Conservation (phyloP, 768 basidiomycete genomes). For the Pisolithus tinctorius region DNA sequence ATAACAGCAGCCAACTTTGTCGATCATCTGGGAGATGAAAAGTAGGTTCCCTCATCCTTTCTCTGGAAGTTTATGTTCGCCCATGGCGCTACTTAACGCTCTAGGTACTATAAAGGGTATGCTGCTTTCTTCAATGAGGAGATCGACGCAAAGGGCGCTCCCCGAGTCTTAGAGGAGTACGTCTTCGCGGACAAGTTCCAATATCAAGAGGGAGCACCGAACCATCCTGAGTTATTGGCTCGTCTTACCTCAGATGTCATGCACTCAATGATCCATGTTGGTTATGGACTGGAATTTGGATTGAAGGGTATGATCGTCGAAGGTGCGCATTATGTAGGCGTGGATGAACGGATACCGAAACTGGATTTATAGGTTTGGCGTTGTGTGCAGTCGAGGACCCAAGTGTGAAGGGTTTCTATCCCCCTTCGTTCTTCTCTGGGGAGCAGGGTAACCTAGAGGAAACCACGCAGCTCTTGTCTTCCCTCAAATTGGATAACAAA, state of each 20-base stretch:
- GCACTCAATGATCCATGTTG: slow-evolving; percentile 58
- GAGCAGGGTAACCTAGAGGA: too few relatives aligned
- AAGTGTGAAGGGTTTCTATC: slow-evolving; percentile 29
- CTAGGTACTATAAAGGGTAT: slow-evolving; percentile 23
- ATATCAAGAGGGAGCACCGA: slow-evolving; percentile 5
- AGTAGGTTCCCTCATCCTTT: too few relatives aligned
- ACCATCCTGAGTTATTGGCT: slow-evolving; percentile 46
- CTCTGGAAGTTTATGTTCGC: not conserved
- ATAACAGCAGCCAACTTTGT: slow-evolving; percentile 19
- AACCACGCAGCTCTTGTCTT: too few relatives aligned
- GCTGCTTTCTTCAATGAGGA: slow-evolving; percentile 17
- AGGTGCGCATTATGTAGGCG: slow-evolving; percentile 36
- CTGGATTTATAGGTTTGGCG: slow-evolving; percentile 17
- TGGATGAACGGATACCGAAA: not conserved
- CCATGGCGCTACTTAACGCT: not conserved
- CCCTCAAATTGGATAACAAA: too few relatives aligned
- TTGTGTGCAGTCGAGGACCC: slow-evolving; percentile 20
- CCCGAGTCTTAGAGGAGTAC: slow-evolving; percentile 19
- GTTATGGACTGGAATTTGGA: slow-evolving; percentile 57
- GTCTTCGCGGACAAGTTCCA: slow-evolving; percentile 26
- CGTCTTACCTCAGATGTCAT: slow-evolving; percentile 43
- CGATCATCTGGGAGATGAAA: slow-evolving; percentile 21
- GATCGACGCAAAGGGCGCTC: slow-evolving; percentile 11
- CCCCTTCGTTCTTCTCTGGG: slow-evolving; percentile 7
- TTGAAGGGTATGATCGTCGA: slow-evolving; percentile 56